Percentiles rank a stretch among this genome's conserved stretches.
These are phyloP conservation scores for Gastrolobium bilobum DNA, from an alignment of 306 rosid genomes.

Conservation along the genomic window DNA sequence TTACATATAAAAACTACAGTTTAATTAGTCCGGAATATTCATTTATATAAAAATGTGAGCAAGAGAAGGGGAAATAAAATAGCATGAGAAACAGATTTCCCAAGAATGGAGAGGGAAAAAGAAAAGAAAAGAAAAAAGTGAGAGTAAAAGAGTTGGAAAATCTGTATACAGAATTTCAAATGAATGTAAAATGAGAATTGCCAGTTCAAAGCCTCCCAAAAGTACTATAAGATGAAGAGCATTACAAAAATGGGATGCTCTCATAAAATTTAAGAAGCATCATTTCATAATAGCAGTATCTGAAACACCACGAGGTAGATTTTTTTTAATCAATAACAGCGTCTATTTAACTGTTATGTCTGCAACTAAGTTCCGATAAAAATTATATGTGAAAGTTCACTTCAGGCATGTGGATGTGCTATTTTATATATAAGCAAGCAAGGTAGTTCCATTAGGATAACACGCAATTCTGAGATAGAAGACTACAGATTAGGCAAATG, in stretches of 20 bases:
- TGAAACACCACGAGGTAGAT: no score
- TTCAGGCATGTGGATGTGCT: neutral
- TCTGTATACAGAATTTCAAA: conserved; percentile 10
- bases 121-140: neutral
- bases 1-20: conserved; percentile 45
- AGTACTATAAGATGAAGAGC: no score
- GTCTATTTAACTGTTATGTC: neutral
- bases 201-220: no score
- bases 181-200: conserved; percentile 23
- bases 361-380: neutral
- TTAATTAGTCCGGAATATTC: no score
- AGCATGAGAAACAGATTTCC: conserved; percentile 17
- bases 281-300: no score
- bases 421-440: neutral
- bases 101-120: conserved; percentile 33
- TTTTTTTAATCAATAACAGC: no score
- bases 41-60: neutral
- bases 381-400: neutral
- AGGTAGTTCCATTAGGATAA: neutral
- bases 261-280: no score
- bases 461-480: no score
- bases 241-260: no score
- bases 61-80: neutral
- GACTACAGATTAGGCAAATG: neutral
- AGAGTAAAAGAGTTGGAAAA: conserved; percentile 29